Percentiles rank a stretch among this genome's conserved stretches.
Conservation (phyloP, 768 basidiomycete species). For the Mycena maculata region DNA sequence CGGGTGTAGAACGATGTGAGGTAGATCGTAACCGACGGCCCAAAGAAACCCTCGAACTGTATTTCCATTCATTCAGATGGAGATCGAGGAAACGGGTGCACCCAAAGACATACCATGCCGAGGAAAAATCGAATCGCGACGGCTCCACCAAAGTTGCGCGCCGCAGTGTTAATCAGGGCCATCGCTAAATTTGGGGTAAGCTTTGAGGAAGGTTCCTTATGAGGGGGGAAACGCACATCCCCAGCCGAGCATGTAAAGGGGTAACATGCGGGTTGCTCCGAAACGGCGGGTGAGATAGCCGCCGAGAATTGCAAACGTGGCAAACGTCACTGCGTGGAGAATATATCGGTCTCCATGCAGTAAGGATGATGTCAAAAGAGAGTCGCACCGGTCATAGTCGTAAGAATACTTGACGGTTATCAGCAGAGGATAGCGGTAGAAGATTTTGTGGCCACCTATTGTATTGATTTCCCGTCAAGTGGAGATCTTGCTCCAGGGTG, state of each 20-base stretch:
- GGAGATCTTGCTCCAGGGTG: constrained; percentile 2
- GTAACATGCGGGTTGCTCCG: constrained; percentile 3
- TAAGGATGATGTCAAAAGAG: no score
- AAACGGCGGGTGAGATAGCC: constrained; percentile 11
- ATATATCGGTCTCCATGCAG: no score
- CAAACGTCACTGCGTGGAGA: constrained; percentile 1
- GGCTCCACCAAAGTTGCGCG: constrained; percentile 3
- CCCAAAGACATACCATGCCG: not conserved
- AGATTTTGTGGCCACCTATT: not conserved
- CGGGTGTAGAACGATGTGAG: constrained; percentile 3
- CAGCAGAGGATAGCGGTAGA: not conserved
- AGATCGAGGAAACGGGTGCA: not conserved
- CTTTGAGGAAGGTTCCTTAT: not conserved
- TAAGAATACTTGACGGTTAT: not conserved
- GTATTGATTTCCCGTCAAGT: constrained; percentile 2
- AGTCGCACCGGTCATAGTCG: not conserved
- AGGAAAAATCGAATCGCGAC: constrained; percentile 13
- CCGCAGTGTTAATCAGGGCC: constrained; percentile 2
- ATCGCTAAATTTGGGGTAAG: not conserved
- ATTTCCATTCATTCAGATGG: no score
- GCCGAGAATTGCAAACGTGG: not conserved
- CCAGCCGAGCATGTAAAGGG: constrained; percentile 5
- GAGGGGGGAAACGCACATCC: not conserved
- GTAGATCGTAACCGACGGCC: not conserved
- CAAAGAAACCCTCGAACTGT: constrained; percentile 10